Conservation (phyloP, 2,329 filamentous ascomycete species). For the Arthrobotrys sinensis region DNA sequence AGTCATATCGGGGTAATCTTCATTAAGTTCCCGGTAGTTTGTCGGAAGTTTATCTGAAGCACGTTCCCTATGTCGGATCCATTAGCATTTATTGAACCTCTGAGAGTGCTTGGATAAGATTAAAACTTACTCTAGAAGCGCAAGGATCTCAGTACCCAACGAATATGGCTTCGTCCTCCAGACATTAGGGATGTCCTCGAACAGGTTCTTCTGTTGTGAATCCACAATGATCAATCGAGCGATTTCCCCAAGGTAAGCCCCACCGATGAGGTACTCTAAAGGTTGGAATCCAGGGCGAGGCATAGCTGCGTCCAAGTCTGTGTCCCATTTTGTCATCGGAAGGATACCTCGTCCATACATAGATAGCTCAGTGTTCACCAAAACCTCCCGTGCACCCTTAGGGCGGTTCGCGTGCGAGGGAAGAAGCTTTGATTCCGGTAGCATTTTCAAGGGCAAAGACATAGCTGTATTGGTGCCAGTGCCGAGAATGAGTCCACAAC, state of each 20-base stretch:
- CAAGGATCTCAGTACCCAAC: constrained; percentile 51
- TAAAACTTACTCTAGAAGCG: constrained; percentile 43
- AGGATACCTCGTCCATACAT: constrained; percentile 77
- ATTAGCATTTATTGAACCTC: not conserved
- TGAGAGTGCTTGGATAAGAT: not conserved
- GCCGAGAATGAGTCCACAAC: constrained; percentile 77
- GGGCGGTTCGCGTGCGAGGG: constrained; percentile 35
- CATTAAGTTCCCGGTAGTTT: constrained; percentile 28
- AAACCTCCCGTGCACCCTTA: constrained; percentile 70
- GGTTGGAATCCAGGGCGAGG: constrained; percentile 75
- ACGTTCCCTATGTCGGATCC: not conserved
- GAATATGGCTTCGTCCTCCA: constrained; percentile 39
- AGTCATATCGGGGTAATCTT: constrained; percentile 21
- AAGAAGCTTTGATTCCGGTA: constrained; percentile 65
- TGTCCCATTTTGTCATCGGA: constrained; percentile 76
- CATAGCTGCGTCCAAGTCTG: constrained; percentile 71
- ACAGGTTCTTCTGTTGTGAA: not conserved
- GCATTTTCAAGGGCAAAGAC: constrained; percentile 74
- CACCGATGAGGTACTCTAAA: constrained; percentile 76
- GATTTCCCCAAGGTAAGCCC: constrained; percentile 78
- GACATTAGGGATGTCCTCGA: constrained; percentile 7
- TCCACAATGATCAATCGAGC: constrained; percentile 67
- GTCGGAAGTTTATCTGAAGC: constrained; percentile 21
- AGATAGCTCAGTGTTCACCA: constrained; percentile 78
- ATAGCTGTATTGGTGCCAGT: constrained; percentile 79